A percentile compares a stretch with the other conserved stretches of the same genome.
These are phyloP conservation scores for Amanita thiersii DNA, from an alignment of 768 basidiomycete genomes.

Conservation along the genomic window DNA sequence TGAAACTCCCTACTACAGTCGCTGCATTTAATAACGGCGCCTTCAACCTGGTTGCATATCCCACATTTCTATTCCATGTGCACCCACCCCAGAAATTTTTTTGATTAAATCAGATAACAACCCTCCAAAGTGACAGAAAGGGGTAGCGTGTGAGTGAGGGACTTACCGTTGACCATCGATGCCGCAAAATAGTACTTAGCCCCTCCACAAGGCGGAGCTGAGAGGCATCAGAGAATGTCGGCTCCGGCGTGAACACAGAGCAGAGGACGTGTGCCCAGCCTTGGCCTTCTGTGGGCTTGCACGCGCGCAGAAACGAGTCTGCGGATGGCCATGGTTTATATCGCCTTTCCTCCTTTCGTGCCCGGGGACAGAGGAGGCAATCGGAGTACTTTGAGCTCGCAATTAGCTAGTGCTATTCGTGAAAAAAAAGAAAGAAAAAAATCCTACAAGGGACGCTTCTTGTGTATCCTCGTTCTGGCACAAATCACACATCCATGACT, in stretches of 20 bases:
- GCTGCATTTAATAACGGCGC: conserved; percentile 76
- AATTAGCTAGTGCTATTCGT: too few relatives aligned
- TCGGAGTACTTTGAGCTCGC: conserved; percentile 51
- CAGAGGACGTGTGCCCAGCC: conserved; percentile 91
- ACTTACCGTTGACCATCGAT: conserved; percentile 71
- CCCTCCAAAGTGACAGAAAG: not conserved
- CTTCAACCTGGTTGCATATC: conserved; percentile 63
- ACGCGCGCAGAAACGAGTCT: conserved; percentile 64
- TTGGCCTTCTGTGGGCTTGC: conserved; percentile 89
- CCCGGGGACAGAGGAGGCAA: conserved; percentile 78
- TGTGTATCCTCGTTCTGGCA: conserved; percentile 78
- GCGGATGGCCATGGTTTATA: conserved; percentile 37
- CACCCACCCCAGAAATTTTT: too few relatives aligned
- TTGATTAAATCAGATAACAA: too few relatives aligned
- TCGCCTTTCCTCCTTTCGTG: conserved; percentile 40
- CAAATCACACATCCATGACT: conserved; percentile 81
- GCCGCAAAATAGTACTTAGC: conserved; percentile 59
- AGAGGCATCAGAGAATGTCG: conserved; percentile 71
- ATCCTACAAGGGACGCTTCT: conserved; percentile 78
- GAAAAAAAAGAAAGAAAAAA: conserved; percentile 8
- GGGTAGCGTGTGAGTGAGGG: not conserved
- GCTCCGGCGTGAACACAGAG: conserved; percentile 79
- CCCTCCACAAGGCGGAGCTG: conserved; percentile 81
- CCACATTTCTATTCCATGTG: conserved; percentile 50
- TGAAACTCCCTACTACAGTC: conserved; percentile 83